A percentile compares a stretch with the other conserved stretches of the same genome.
Conservation (phyloP, 169 alveolate genomes). For the Plasmodium blacklocki region DNA sequence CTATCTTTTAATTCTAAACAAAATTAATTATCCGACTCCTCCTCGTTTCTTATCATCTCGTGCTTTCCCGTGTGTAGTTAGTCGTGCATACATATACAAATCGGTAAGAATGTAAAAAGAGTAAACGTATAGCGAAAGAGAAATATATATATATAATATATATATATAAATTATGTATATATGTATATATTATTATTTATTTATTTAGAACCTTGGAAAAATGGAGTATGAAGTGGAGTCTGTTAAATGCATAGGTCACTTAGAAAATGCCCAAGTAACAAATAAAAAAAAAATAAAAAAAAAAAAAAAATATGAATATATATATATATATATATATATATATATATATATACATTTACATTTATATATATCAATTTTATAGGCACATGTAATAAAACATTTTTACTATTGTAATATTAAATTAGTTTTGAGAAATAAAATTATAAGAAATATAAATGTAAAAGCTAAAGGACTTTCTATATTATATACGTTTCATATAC, state of each 20-base stretch:
- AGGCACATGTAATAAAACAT: conserved; percentile 14
- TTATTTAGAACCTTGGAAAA: conserved; percentile 30
- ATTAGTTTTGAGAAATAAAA: conserved; percentile 25
- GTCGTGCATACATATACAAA: conserved; percentile 50
- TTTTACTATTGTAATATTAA: conserved; percentile 61
- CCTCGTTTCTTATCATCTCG: conserved; percentile 58
- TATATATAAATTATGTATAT: background rate
- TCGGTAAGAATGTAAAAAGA: conserved; percentile 32
- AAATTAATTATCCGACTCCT: conserved; percentile 65
- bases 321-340: background rate
- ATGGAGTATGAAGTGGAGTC: conserved; percentile 31
- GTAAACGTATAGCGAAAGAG: background rate
- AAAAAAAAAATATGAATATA: background rate
- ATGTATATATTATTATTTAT: background rate
- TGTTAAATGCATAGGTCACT: conserved; percentile 47
- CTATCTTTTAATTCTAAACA: conserved; percentile 19
- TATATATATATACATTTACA: background rate
- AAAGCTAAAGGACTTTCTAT: conserved; percentile 35
- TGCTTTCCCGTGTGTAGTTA: conserved; percentile 20
- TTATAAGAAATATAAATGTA: conserved; percentile 36
- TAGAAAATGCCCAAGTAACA: conserved; percentile 38
- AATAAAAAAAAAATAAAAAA: background rate
- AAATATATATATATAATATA: background rate
- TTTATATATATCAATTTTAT: background rate
- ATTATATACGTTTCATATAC: conserved; percentile 47